Evolutionary conservation across 768 basidiomycete species (phyloP).

Genomic region (Mycena vitilis): DNA sequence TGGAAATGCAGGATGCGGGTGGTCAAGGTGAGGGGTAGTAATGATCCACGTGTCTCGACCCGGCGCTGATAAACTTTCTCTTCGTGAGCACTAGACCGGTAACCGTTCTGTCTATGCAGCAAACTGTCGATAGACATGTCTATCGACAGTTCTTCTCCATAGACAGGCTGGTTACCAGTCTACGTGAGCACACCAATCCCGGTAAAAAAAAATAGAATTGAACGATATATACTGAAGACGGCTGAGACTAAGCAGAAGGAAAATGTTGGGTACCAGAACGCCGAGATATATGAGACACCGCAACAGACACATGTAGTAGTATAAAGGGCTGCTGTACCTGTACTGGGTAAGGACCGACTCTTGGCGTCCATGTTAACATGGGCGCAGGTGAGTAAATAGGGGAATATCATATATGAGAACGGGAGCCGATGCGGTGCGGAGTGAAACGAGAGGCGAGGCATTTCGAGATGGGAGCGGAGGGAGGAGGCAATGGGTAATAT

Average conservation of each 20-base stretch:
- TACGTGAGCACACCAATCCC: conserved; percentile 19
- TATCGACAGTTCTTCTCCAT: no score
- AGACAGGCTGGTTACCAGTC: no score
- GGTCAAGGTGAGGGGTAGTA: not conserved
- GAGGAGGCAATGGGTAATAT: conserved; percentile 40
- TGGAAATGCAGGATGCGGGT: conserved; percentile 34
- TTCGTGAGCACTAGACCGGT: no score
- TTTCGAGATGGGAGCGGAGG: conserved; percentile 32
- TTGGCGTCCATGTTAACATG: conserved; percentile 60
- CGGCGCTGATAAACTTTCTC: not conserved
- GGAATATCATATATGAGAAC: conserved; percentile 56
- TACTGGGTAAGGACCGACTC: conserved; percentile 73
- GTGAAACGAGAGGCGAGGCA: conserved; percentile 38
- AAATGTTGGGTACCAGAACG: conserved; percentile 32
- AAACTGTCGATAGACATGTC: no score
- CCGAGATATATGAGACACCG: conserved; percentile 33
- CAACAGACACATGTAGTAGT: conserved; percentile 32
- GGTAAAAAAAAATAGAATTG: conserved; percentile 36
- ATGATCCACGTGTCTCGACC: conserved; percentile 33
- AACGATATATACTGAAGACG: conserved; percentile 33
- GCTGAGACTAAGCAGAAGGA: conserved; percentile 30
- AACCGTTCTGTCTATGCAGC: no score
- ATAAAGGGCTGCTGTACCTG: conserved; percentile 50
- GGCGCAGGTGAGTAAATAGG: conserved; percentile 69
- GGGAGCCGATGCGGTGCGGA: conserved; percentile 43